Percentiles rank a stretch among this genome's conserved stretches.
phyloP scores from a whole-genome alignment of 2,329 filamentous ascomycete genomes.

The Pseudogymnoascus sp. region DNA sequence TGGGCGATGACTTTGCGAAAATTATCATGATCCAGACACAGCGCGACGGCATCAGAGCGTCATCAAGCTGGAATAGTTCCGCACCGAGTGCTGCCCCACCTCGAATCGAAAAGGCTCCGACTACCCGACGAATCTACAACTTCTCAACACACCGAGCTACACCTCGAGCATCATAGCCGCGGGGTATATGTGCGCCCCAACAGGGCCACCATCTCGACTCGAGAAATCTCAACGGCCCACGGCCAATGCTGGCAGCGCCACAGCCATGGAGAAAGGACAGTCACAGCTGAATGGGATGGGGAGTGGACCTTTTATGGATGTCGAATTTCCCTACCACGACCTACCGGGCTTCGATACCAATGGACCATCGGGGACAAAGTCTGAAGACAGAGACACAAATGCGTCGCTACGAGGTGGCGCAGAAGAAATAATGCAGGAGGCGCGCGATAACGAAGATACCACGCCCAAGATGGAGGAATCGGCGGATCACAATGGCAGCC shows the following conservation, averaged over 20 bases:
- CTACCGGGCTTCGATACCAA: not conserved
- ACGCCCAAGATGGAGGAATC: not conserved
- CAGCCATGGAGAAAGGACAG: not conserved
- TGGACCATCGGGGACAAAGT: not conserved
- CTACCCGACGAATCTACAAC: not conserved
- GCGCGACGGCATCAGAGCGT: conserved; percentile 4
- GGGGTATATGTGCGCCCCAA: not conserved
- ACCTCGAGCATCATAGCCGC: not conserved
- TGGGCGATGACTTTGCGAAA: not conserved
- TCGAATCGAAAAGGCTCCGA: not conserved
- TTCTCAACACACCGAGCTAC: not conserved
- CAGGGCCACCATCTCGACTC: not conserved
- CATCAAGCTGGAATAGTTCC: not conserved
- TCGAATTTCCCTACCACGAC: not conserved
- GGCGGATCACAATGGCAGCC: conserved; percentile 17
- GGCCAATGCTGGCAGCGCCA: not conserved
- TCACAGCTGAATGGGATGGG: not conserved
- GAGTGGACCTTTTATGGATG: not conserved
- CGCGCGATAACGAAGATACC: not conserved
- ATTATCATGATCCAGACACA: not conserved
- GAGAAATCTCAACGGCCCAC: not conserved
- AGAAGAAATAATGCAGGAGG: not conserved
- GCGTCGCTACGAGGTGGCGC: not conserved
- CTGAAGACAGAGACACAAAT: not conserved
- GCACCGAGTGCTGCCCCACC: not conserved